Conservation (phyloP, 192 early-diverging fungal genomes). For the Borealophlyctis nickersoniae region DNA sequence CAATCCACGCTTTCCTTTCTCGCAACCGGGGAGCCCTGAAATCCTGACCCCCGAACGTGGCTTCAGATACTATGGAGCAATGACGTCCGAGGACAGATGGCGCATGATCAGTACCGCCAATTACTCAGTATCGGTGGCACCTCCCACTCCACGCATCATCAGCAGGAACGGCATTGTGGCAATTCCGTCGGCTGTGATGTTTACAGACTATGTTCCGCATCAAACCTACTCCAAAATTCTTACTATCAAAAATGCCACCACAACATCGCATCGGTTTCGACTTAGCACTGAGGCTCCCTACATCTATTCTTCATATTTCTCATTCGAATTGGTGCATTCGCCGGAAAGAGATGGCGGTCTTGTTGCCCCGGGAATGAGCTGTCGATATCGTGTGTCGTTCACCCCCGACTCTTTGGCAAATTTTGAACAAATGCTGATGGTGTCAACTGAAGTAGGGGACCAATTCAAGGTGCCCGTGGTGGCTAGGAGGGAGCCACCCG, state of each 20-base stretch:
- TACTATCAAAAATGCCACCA: conserved; percentile 42
- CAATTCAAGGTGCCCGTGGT: conserved; percentile 31
- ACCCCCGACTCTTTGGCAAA: conserved; percentile 40
- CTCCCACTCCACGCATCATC: neutral
- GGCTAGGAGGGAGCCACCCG: conserved; percentile 34
- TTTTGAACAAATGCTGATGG: conserved; percentile 34
- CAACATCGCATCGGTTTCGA: conserved; percentile 36
- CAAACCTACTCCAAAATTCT: conserved; percentile 41
- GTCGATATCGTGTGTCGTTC: conserved; percentile 39
- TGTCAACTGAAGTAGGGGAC: conserved; percentile 35
- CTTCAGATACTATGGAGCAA: too few relatives aligned
- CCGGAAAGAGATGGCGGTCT: conserved; percentile 36
- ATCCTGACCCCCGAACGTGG: neutral
- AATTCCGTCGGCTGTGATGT: conserved; percentile 32
- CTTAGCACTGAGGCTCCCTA: conserved; percentile 35
- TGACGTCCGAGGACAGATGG: neutral
- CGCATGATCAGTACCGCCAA: neutral
- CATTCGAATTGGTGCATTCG: conserved; percentile 22
- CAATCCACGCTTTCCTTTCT: conserved; percentile 36
- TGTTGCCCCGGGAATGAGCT: conserved; percentile 48
- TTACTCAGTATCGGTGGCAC: neutral
- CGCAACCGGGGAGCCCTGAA: conserved; percentile 7
- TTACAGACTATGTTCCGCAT: conserved; percentile 44
- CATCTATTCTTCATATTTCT: conserved; percentile 39
- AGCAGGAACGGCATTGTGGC: conserved; percentile 31